These are phyloP conservation scores for Trichoderma gamsii DNA, from an alignment of 495 filamentous ascomycete genomes.

Conservation along the genomic window DNA sequence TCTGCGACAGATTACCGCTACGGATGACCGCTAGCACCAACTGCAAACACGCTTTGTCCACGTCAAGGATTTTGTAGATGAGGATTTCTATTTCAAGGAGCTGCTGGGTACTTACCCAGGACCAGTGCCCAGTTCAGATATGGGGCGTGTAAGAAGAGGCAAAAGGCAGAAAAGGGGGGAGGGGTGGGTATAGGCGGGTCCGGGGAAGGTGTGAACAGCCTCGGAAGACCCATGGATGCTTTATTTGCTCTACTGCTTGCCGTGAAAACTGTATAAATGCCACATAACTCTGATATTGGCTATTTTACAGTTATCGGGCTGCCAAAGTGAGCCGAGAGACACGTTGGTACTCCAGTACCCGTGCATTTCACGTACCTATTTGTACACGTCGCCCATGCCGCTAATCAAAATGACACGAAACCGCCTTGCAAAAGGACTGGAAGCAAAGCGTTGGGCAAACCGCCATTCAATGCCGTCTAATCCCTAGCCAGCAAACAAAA, in stretches of 20 bases:
- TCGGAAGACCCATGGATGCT: no score
- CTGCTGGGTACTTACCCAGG: not conserved
- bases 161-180: not conserved
- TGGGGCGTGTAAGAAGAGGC: not conserved
- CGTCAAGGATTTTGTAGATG: no score
- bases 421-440: not conserved
- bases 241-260: no score
- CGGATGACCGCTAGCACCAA: no score
- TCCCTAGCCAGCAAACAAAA: not conserved
- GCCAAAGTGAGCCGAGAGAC: not conserved
- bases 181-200: not conserved
- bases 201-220: not conserved
- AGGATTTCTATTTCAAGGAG: no score
- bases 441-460: slow-evolving; percentile 2
- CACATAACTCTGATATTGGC: no score
- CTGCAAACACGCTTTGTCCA: no score
- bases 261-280: no score
- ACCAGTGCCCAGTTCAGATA: not conserved
- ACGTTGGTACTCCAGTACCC: not conserved
- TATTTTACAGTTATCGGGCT: no score
- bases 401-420: slow-evolving; percentile 6
- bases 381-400: not conserved
- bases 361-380: not conserved
- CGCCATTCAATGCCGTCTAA: not conserved
- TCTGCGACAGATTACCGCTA: not conserved